Evolutionary conservation across 192 early-diverging fungal species (phyloP).

Genomic region (Coemansia sp.): DNA sequence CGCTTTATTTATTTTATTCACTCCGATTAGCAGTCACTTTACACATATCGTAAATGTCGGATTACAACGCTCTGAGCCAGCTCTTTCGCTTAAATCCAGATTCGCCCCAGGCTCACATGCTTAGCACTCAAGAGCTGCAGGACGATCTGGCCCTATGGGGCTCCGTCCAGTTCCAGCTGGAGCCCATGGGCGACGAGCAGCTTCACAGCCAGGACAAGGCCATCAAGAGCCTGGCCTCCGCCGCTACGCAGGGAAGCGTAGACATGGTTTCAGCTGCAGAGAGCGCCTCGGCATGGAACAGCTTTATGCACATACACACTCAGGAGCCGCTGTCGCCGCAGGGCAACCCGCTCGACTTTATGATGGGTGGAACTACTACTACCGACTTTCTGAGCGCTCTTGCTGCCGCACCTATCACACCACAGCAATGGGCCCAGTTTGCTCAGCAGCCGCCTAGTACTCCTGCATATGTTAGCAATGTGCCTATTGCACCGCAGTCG

Average conservation of each 20-base stretch:
- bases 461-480: slow-evolving; percentile 21
- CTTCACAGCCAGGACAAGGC: slow-evolving; percentile 14
- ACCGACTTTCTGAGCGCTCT: slow-evolving; percentile 40
- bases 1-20: neutral
- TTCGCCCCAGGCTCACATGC: slow-evolving; percentile 52
- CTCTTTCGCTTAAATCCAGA: slow-evolving; percentile 61
- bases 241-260: neutral
- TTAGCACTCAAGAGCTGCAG: slow-evolving; percentile 65
- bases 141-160: slow-evolving; percentile 70
- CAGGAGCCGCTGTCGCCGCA: slow-evolving; percentile 16
- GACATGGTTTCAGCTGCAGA: slow-evolving; percentile 5
- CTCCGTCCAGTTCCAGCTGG: slow-evolving; percentile 71
- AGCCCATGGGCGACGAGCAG: slow-evolving; percentile 43
- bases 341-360: slow-evolving; percentile 37
- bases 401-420: slow-evolving; percentile 12
- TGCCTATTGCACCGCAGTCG: slow-evolving; percentile 25
- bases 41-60: slow-evolving; percentile 33
- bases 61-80: slow-evolving; percentile 48
- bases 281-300: slow-evolving; percentile 10
- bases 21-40: neutral
- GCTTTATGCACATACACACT: slow-evolving; percentile 6
- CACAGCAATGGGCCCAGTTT: slow-evolving; percentile 23
- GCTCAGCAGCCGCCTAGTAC: slow-evolving; percentile 25
- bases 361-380: slow-evolving; percentile 31
- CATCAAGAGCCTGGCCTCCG: neutral